phyloP scores from a whole-genome alignment of 768 basidiomycete species.

The Leccinum uliginosum region DNA sequence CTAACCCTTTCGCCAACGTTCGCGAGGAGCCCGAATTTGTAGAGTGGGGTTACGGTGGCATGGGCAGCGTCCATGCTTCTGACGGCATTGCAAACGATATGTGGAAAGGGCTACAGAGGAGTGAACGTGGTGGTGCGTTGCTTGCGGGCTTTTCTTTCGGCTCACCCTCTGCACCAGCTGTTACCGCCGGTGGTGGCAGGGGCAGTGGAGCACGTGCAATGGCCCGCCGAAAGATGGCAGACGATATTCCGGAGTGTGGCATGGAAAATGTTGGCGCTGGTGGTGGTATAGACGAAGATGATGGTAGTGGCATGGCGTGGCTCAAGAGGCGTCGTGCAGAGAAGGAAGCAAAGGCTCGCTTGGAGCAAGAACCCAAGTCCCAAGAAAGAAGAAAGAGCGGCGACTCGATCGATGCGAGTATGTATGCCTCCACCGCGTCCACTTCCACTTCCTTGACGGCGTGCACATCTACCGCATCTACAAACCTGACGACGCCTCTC shows the following conservation, averaged over 20 bases:
- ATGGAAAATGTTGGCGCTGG: constrained; percentile 24
- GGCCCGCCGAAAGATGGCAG: constrained; percentile 16
- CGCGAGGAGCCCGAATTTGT: constrained; percentile 76
- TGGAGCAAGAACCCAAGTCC: constrained; percentile 14
- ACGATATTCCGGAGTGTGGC: constrained; percentile 20
- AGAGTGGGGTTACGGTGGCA: constrained; percentile 89
- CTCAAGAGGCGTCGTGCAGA: constrained; percentile 63
- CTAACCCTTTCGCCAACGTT: constrained; percentile 61
- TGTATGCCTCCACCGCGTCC: constrained; percentile 22
- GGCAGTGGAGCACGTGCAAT: constrained; percentile 9
- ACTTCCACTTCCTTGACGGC: constrained; percentile 22
- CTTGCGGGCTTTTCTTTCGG: constrained; percentile 12
- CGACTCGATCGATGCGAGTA: constrained; percentile 21
- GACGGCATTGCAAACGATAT: constrained; percentile 26
- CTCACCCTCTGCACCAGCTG: constrained; percentile 4
- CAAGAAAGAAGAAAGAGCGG: constrained; percentile 21
- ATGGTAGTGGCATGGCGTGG: constrained; percentile 88
- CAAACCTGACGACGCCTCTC: constrained; percentile 15
- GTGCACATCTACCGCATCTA: constrained; percentile 19
- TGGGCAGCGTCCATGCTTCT: constrained; percentile 52
- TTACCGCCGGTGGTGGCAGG: constrained; percentile 15
- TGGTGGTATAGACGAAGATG: constrained; percentile 52
- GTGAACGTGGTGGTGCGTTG: constrained; percentile 24
- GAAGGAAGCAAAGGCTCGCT: constrained; percentile 37
- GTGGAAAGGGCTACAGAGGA: constrained; percentile 26